Evolutionary conservation across 2,329 filamentous ascomycete genomes (phyloP).

Genomic region (Fusarium nygamai): DNA sequence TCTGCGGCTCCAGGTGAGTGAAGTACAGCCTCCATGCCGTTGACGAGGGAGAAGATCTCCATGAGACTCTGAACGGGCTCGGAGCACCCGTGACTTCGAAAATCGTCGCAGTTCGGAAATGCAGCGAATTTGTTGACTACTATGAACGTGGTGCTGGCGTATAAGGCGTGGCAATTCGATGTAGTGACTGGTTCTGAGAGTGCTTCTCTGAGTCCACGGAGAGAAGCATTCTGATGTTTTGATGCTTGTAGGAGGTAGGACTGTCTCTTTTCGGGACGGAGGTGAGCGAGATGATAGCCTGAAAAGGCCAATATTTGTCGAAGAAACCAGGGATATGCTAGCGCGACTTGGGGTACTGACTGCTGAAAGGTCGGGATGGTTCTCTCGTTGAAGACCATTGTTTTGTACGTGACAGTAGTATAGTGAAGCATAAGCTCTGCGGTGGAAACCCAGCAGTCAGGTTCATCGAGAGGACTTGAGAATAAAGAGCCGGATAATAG

Average conservation of each 20-base stretch:
- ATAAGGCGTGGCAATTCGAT: conserved; percentile 25
- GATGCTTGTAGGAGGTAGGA: conserved; percentile 17
- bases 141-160: conserved; percentile 8
- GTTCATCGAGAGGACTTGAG: not conserved
- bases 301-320: conserved; percentile 30
- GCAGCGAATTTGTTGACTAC: conserved; percentile 33
- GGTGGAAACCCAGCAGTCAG: conserved; percentile 19
- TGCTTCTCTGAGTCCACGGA: conserved; percentile 21
- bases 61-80: conserved; percentile 10
- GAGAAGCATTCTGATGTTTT: conserved; percentile 28
- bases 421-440: conserved; percentile 36
- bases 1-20: conserved; percentile 2
- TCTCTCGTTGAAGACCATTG: conserved; percentile 15
- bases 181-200: not conserved
- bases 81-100: not conserved
- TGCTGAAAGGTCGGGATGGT: conserved; percentile 19
- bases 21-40: conserved; percentile 20
- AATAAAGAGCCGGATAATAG: conserved; percentile 10
- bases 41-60: conserved; percentile 29
- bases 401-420: conserved; percentile 30
- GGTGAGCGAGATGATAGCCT: conserved; percentile 27
- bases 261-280: conserved; percentile 12
- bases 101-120: conserved; percentile 24
- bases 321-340: conserved; percentile 27
- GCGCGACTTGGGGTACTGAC: conserved; percentile 20